Evolutionary conservation across 169 alveolate species (phyloP), one percentile per base, ranked within the genome.

Genomic region (Plasmodium chabaudi): DNA sequence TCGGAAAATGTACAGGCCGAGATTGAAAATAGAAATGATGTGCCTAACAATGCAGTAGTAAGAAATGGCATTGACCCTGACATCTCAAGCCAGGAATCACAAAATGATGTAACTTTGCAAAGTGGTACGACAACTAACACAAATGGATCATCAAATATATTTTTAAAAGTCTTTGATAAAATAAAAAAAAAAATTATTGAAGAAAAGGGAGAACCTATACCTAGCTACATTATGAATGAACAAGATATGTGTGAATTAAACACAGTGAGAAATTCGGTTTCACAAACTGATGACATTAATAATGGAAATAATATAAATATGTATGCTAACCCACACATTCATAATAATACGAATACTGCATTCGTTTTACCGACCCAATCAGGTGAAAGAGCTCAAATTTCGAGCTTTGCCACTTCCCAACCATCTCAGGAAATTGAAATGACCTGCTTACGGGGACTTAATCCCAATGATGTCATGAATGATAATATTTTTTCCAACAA

Each of bases 131-230:
- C 5, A 34, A 34, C 5, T 51, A 12, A 60, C 17, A 60, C 34
- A 13, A 13, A 3, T 13, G 39, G 47, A 0, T 34, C 47, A 69
- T 12, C 34, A 13, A 70, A 70, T 53, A 59, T 69, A 6, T 84
- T 84, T 15, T 39, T 55, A 15, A 84, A 53, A 71, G 15, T 84
- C 7, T 46, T 84, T 25, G 9, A 68, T 25, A 44, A 55, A 59
- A 57, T 84, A 46, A 84, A 49, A 47, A 84, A 69, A 59, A 55
- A 19, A 13, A 57, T 84, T 59, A 51, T 23, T 1, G 73, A 84
- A n/a, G 21, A 53, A n/a, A 84, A 72, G 19, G 91, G 91, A 49
- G 7, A 68, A 5, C 91, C 91, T n/a, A 69, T 84, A 84, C 69
- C 91, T 13, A 57, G 70, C 56, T 57, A 67, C 34, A 27, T 25